These are phyloP conservation scores for Spergularia bocconei DNA, from an alignment of 148 eudicot genomes.

Conservation along the genomic window DNA sequence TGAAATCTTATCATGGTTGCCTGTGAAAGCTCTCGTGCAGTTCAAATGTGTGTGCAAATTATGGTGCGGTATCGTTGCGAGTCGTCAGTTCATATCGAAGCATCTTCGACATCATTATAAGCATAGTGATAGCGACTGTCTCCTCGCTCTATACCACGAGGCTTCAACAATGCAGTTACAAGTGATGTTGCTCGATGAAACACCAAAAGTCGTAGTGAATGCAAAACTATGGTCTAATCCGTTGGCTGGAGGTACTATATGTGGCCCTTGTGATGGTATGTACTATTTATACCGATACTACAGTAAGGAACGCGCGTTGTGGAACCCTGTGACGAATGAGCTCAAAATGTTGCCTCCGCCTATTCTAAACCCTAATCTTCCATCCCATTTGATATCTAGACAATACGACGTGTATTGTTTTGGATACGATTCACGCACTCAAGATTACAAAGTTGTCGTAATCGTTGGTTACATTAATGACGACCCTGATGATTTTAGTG, in stretches of 20 bases:
- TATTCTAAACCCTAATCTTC: not conserved
- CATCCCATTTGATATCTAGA: not conserved
- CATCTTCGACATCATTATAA: conserved; percentile 1
- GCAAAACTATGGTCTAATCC: not conserved
- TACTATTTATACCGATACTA: not conserved
- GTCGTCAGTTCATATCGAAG: not conserved
- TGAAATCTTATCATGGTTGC: conserved; percentile 9
- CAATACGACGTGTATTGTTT: not conserved
- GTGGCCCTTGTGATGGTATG: conserved; percentile 10
- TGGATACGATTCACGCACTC: not conserved
- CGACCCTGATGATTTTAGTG: not conserved
- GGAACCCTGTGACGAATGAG: not conserved
- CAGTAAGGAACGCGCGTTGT: not conserved
- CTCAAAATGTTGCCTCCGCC: not conserved
- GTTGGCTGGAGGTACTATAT: not conserved
- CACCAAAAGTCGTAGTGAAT: not conserved
- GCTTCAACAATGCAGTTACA: not conserved
- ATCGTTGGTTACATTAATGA: not conserved
- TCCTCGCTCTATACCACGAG: not conserved
- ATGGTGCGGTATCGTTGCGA: conserved; percentile 7
- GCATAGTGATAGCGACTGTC: not conserved
- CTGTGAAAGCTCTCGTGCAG: not conserved
- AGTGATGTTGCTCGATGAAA: not conserved
- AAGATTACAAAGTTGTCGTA: conserved; percentile 13
- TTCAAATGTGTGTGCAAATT: conserved; percentile 4